phyloP scores from a whole-genome alignment of 2,329 filamentous ascomycete species.

The Microcyclospora tardicrescens region DNA sequence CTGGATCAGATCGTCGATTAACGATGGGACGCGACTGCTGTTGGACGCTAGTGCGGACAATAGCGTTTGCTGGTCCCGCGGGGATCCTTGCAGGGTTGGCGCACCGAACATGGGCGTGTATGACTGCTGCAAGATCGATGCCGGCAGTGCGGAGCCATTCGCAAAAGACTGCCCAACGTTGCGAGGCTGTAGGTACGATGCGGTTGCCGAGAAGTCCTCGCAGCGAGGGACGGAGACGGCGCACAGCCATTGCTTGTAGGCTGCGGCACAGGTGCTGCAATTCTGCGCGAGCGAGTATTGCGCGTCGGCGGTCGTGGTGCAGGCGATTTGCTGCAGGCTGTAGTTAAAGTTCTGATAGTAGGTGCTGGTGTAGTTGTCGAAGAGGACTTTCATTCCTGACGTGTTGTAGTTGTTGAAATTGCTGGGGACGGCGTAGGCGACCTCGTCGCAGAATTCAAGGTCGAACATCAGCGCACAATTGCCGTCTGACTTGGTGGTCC shows the following conservation, averaged over 20 bases:
- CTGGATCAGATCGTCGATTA: slow-evolving; percentile 47
- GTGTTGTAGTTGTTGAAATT: slow-evolving; percentile 55
- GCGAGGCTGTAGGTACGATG: slow-evolving; percentile 49
- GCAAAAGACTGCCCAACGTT: slow-evolving; percentile 46
- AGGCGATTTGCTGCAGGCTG: slow-evolving; percentile 71
- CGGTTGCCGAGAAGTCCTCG: slow-evolving; percentile 57
- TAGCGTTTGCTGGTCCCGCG: slow-evolving; percentile 19
- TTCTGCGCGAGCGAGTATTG: slow-evolving; percentile 68
- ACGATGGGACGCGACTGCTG: slow-evolving; percentile 25
- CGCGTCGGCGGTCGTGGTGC: slow-evolving; percentile 59
- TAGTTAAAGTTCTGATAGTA: slow-evolving; percentile 71
- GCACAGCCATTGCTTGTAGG: slow-evolving; percentile 94
- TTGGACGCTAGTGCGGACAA: slow-evolving; percentile 20
- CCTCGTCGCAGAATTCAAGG: slow-evolving; percentile 75
- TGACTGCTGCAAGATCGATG: slow-evolving; percentile 9
- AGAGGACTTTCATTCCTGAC: slow-evolving; percentile 52
- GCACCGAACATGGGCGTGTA: slow-evolving; percentile 23
- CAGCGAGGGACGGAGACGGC: slow-evolving; percentile 86
- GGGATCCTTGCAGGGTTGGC: slow-evolving; percentile 19
- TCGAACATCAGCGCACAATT: slow-evolving; percentile 81
- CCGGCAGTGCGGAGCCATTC: slow-evolving; percentile 17
- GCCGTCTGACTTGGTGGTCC: slow-evolving; percentile 65
- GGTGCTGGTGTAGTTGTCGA: slow-evolving; percentile 59
- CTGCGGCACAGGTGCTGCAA: slow-evolving; percentile 62
- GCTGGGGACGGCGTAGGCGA: slow-evolving; percentile 81